Percentiles rank a stretch among this genome's conserved stretches.
Conservation (phyloP, 2,329 filamentous ascomycete species). For the Fusarium sp. region DNA sequence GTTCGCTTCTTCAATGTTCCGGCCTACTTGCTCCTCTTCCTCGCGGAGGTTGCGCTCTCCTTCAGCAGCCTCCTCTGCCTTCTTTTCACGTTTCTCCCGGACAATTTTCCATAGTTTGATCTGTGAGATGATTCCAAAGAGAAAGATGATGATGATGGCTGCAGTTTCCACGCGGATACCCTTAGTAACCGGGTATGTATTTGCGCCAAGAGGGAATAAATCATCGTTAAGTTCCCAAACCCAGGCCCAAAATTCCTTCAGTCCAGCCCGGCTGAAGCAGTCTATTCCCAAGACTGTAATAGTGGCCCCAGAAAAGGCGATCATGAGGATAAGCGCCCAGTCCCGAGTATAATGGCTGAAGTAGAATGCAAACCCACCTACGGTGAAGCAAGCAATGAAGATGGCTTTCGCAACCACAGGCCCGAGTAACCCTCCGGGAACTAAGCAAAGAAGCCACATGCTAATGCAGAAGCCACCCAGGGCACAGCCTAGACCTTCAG, state of each 20-base stretch:
- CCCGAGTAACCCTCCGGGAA: constrained; percentile 77
- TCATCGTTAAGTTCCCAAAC: constrained; percentile 84
- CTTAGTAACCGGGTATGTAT: constrained; percentile 85
- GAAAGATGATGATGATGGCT: constrained; percentile 75
- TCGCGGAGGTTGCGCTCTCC: constrained; percentile 64
- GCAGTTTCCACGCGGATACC: constrained; percentile 89
- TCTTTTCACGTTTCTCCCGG: constrained; percentile 66
- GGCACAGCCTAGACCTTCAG: constrained; percentile 83
- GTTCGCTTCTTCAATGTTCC: constrained; percentile 70
- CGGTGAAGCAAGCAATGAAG: constrained; percentile 78
- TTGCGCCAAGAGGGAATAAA: constrained; percentile 79
- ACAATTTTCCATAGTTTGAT: constrained; percentile 87
- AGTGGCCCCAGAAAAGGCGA: constrained; percentile 85
- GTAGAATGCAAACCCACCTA: constrained; percentile 76
- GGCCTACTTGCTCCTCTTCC: constrained; percentile 76
- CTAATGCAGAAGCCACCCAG: constrained; percentile 84
- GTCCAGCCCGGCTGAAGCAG: constrained; percentile 86
- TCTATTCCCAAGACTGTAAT: constrained; percentile 85
- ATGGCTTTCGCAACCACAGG: constrained; percentile 71
- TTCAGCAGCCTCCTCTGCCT: constrained; percentile 59
- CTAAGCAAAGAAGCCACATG: constrained; percentile 90
- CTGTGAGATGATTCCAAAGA: constrained; percentile 84
- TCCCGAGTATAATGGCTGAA: constrained; percentile 81
- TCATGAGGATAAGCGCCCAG: constrained; percentile 79
- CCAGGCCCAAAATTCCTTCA: constrained; percentile 97